These are phyloP conservation scores for Neonectria hederae DNA, from an alignment of 2,329 filamentous ascomycete genomes.

Conservation along the genomic window DNA sequence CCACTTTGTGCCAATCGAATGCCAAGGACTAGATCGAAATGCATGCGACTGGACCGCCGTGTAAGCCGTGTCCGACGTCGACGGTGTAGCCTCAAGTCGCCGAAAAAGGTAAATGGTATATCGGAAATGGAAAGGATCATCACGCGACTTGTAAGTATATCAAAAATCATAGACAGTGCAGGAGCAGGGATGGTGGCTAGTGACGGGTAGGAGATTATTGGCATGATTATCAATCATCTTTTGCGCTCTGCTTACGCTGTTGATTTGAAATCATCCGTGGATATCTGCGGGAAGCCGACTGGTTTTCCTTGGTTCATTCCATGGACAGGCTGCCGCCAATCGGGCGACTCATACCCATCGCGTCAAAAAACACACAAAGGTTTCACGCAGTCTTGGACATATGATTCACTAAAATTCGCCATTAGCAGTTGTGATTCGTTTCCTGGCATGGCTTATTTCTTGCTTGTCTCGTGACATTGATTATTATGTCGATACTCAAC, in stretches of 20 bases:
- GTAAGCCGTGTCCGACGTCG: not conserved
- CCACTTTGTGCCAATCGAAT: not conserved
- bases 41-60: not conserved
- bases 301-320: too few relatives aligned
- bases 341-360: not conserved
- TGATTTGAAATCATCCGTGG: slow-evolving; percentile 7
- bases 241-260: slow-evolving; percentile 9
- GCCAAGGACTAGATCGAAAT: not conserved
- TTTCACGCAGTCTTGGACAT: not conserved
- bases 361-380: not conserved
- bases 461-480: not conserved
- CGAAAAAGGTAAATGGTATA: slow-evolving; percentile 1
- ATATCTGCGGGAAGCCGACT: too few relatives aligned
- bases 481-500: not conserved
- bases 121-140: not conserved
- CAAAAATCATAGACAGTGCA: not conserved
- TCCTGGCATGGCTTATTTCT: not conserved
- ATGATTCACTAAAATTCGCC: not conserved
- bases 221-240: slow-evolving; percentile 18
- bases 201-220: not conserved
- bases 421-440: not conserved
- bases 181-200: not conserved
- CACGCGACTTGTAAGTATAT: not conserved
- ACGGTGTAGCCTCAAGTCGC: not conserved
- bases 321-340: too few relatives aligned